Conservation (phyloP, 495 filamentous ascomycete species). For the Penicillium crystallinum region DNA sequence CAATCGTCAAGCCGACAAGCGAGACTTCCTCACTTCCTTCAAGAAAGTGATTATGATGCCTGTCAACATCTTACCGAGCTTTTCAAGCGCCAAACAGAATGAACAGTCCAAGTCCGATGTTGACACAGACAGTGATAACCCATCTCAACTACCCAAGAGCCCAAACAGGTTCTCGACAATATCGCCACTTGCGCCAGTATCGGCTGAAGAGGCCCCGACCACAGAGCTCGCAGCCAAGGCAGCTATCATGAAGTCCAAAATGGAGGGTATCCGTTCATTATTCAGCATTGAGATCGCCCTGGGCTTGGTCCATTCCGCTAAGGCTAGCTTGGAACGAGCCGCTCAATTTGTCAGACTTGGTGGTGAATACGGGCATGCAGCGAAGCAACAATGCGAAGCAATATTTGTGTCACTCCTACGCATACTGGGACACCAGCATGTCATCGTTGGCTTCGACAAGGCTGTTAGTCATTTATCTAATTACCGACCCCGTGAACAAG, state of each 20-base stretch:
- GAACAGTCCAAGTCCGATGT: constrained; percentile 29
- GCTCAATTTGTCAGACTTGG: constrained; percentile 75
- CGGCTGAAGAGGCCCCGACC: constrained; percentile 64
- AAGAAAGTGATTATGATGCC: constrained; percentile 99
- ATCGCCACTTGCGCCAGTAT: constrained; percentile 40
- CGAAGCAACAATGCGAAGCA: constrained; percentile 82
- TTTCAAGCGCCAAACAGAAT: constrained; percentile 47
- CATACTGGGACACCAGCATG: constrained; percentile 78
- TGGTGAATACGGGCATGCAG: constrained; percentile 73
- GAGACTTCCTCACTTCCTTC: constrained; percentile 93
- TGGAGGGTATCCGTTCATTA: constrained; percentile 88
- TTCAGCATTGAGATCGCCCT: constrained; percentile 97
- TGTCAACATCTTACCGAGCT: constrained; percentile 76
- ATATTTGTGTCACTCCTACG: constrained; percentile 83
- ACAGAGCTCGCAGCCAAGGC: constrained; percentile 94
- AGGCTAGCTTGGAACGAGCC: constrained; percentile 79
- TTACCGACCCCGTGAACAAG: constrained; percentile 86
- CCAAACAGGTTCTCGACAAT: constrained; percentile 50
- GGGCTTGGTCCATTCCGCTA: constrained; percentile 83
- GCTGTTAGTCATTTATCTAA: constrained; percentile 85
- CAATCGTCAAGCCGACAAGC: constrained; percentile 90
- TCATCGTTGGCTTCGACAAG: constrained; percentile 85
- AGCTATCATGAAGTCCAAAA: constrained; percentile 86
- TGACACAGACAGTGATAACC: constrained; percentile 29
- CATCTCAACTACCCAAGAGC: constrained; percentile 37